A percentile compares a stretch with the other conserved stretches of the same genome.
phyloP scores from a whole-genome alignment of 306 rosid genomes.

The Quercus cerris region DNA sequence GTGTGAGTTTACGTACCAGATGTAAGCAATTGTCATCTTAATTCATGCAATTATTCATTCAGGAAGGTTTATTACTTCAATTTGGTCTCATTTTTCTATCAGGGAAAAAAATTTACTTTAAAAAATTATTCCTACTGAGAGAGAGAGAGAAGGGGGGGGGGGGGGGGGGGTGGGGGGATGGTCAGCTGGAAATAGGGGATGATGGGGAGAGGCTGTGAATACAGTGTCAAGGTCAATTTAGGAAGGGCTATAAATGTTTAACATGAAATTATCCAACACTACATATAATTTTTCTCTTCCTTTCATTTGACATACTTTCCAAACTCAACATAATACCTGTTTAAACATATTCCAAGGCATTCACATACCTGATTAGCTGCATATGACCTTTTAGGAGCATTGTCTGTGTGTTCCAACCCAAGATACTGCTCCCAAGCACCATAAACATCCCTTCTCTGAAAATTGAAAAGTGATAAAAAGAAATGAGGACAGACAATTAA shows the following conservation, averaged over 20 bases:
- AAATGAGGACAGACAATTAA: neutral
- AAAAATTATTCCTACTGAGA: too few relatives aligned
- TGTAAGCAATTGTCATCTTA: too few relatives aligned
- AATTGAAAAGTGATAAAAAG: conserved; percentile 17
- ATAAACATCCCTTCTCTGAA: conserved; percentile 86
- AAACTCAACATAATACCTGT: neutral
- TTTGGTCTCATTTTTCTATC: too few relatives aligned
- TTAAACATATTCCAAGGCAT: neutral
- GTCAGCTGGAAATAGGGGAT: too few relatives aligned
- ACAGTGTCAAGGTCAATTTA: neutral
- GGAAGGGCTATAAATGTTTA: neutral
- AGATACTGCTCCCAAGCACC: conserved; percentile 98
- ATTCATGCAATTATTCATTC: too few relatives aligned
- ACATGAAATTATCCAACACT: neutral
- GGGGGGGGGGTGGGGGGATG: too few relatives aligned
- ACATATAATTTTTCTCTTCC: neutral
- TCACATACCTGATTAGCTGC: conserved; percentile 70
- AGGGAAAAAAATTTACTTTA: too few relatives aligned
- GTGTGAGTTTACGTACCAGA: too few relatives aligned
- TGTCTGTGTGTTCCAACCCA: conserved; percentile 90
- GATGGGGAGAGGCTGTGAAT: too few relatives aligned
- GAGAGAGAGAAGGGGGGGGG: too few relatives aligned
- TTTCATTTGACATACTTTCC: neutral
- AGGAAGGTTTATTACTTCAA: too few relatives aligned
- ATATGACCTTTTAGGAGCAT: conserved; percentile 79